Evolutionary conservation across 768 basidiomycete species (phyloP), one percentile per base, ranked within the genome.

Genomic region (Cytidiella melzeri): DNA sequence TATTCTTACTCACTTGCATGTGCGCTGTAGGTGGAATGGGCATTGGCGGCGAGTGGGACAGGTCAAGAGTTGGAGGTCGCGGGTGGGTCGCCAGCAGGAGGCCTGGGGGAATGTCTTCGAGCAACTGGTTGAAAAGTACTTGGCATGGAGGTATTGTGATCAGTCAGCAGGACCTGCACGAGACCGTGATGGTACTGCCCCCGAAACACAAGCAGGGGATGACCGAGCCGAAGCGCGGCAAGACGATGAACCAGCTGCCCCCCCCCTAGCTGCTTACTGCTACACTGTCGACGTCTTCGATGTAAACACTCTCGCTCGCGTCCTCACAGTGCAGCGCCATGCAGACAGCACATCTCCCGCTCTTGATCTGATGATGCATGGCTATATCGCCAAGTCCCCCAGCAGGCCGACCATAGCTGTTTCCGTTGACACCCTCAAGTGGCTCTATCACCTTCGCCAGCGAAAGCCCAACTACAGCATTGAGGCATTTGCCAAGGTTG

Each of bases 391-490:
- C 5, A 46, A 45, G 30, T 45, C 53, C 4, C 43, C 51, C 9
- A 13, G 37, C 5, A 3, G 24, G 1, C 52, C 49, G 5, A 21
- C 21, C 1, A n/a, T 46, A 11, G 52, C 49, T 24, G 42, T 56
- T 6, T 53, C 55, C 3, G 11, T 54, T 18, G 5, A 27, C 21
- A 56, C 55, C 2, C 42, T 56, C 4, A 26, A 54, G 18, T 43
- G 50, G 4, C 30, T 46, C 10, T 41, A 44, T 21, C 39, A 41
- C 1, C 34, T 54, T 3, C 52, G 49, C 19, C 45, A 19, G 19
- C 53, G 49, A 1, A 46, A 50, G 30, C 27, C 53, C 5, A 54
- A 52, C 2, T 50, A 54, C 41, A 54, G 55, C 34, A 47, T 47
- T 15, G 52, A 56, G 24, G 43, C 53, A 2, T 56, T 56, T 41